These are phyloP conservation scores for Phytophthora pini DNA, from an alignment of 352 stramenopile genomes.

Conservation along the genomic window DNA sequence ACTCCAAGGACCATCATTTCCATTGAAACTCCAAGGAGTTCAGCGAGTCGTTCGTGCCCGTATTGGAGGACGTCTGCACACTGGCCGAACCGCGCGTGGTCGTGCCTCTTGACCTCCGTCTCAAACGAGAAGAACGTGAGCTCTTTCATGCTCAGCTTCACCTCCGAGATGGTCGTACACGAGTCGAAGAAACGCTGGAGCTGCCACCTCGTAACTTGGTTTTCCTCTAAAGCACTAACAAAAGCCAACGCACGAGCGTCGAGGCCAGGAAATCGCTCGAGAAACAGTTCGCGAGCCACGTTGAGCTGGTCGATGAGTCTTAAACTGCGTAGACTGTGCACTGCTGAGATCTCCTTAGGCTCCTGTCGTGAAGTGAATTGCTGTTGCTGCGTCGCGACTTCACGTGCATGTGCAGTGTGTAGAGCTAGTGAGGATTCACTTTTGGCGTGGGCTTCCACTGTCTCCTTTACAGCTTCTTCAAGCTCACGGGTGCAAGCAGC, in stretches of 20 bases:
- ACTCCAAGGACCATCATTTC: conserved; percentile 44
- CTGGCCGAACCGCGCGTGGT: conserved; percentile 48
- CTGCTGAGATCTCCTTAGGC: conserved; percentile 57
- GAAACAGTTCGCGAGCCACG: conserved; percentile 62
- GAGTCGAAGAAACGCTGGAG: conserved; percentile 68
- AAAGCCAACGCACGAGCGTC: conserved; percentile 70
- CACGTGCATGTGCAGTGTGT: conserved; percentile 15
- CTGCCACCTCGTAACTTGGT: conserved; percentile 63
- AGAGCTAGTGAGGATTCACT: conserved; percentile 15
- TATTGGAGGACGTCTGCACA: conserved; percentile 68
- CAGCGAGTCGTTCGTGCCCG: conserved; percentile 63
- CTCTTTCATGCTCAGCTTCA: conserved; percentile 62
- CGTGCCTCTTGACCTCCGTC: conserved; percentile 56
- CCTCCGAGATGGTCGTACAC: conserved; percentile 58
- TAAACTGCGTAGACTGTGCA: conserved; percentile 56
- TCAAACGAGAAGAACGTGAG: conserved; percentile 62
- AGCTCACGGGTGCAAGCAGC: conserved; percentile 41
- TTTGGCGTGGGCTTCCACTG: conserved; percentile 20
- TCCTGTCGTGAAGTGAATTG: conserved; percentile 38
- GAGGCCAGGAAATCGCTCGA: conserved; percentile 69
- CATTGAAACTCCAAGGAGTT: conserved; percentile 56
- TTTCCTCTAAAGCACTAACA: conserved; percentile 48
- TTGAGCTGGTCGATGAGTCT: conserved; percentile 46
- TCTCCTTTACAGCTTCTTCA: conserved; percentile 33
- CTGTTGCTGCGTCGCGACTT: conserved; percentile 29